A percentile compares a stretch with the other conserved stretches of the same genome.
Conservation (phyloP, 805 yeast species). For the Wickerhamiella hasegawae region DNA sequence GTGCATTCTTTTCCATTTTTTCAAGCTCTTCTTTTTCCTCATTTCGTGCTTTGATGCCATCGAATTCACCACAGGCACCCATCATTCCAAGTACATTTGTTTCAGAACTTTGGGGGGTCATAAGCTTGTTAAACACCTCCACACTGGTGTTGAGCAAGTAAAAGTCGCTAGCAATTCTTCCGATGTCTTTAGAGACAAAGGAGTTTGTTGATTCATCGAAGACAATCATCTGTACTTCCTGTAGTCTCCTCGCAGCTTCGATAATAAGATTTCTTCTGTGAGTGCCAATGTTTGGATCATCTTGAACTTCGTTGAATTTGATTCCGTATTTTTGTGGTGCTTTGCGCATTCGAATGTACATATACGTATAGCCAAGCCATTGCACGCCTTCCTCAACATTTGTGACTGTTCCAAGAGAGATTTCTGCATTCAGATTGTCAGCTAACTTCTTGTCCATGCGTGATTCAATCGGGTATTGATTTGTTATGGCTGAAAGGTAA, state of each 20-base stretch:
- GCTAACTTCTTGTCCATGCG: slow-evolving; percentile 59
- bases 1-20: slow-evolving; percentile 32
- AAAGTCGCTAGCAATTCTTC: slow-evolving; percentile 89
- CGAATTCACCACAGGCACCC: slow-evolving; percentile 88
- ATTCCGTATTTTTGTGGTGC: slow-evolving; percentile 89
- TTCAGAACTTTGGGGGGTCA: slow-evolving; percentile 74
- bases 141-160: slow-evolving; percentile 72
- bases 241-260: slow-evolving; percentile 70
- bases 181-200: slow-evolving; percentile 73
- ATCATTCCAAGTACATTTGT: slow-evolving; percentile 82
- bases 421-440: slow-evolving; percentile 92
- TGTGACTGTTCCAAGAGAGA: slow-evolving; percentile 88
- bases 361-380: slow-evolving; percentile 96
- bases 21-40: slow-evolving; percentile 72
- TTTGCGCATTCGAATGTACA: slow-evolving; percentile 85
- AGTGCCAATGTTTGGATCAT: slow-evolving; percentile 66
- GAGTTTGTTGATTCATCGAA: slow-evolving; percentile 75
- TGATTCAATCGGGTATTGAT: slow-evolving; percentile 94
- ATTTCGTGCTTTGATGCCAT: slow-evolving; percentile 70
- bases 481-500: slow-evolving; percentile 74
- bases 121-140: slow-evolving; percentile 74
- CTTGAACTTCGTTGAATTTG: slow-evolving; percentile 67
- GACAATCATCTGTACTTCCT: slow-evolving; percentile 79
- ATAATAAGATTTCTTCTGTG: slow-evolving; percentile 62
- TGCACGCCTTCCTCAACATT: slow-evolving; percentile 86